These are phyloP conservation scores for Stipa capillata DNA, from an alignment of 176 grass and related monocot species.

Conservation along the genomic window DNA sequence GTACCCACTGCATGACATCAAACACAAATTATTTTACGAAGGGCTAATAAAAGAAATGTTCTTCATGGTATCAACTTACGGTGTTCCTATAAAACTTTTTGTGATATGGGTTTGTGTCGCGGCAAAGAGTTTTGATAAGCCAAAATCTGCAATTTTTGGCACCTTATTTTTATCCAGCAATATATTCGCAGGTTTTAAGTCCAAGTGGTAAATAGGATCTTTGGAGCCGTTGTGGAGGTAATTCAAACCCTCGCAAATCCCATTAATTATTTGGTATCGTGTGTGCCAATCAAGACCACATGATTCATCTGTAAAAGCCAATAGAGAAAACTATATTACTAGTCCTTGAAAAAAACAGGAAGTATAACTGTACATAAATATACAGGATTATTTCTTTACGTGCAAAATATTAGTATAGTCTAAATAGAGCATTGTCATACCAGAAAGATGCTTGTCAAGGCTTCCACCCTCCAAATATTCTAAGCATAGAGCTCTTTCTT, in stretches of 20 bases:
- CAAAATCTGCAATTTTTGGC: background rate
- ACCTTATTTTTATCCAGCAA: background rate
- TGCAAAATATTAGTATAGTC: too few relatives aligned
- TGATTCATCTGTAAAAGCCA: background rate
- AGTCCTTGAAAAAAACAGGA: too few relatives aligned
- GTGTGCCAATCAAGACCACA: background rate
- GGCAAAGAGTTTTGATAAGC: background rate
- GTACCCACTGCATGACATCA: background rate
- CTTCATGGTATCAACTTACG: background rate
- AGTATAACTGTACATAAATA: too few relatives aligned
- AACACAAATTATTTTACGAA: background rate
- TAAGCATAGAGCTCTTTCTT: too few relatives aligned
- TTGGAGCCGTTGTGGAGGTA: background rate
- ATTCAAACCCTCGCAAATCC: background rate
- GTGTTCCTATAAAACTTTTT: too few relatives aligned
- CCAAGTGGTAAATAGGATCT: background rate
- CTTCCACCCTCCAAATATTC: too few relatives aligned
- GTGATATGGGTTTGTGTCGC: background rate
- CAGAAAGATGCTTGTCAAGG: too few relatives aligned
- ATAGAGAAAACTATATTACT: too few relatives aligned
- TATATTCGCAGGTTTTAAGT: background rate
- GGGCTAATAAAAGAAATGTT: background rate
- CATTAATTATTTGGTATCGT: background rate
- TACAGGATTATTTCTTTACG: too few relatives aligned
- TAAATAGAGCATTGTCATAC: too few relatives aligned